phyloP scores from a whole-genome alignment of 2,329 filamentous ascomycete species.

The Penicillium sp. region DNA sequence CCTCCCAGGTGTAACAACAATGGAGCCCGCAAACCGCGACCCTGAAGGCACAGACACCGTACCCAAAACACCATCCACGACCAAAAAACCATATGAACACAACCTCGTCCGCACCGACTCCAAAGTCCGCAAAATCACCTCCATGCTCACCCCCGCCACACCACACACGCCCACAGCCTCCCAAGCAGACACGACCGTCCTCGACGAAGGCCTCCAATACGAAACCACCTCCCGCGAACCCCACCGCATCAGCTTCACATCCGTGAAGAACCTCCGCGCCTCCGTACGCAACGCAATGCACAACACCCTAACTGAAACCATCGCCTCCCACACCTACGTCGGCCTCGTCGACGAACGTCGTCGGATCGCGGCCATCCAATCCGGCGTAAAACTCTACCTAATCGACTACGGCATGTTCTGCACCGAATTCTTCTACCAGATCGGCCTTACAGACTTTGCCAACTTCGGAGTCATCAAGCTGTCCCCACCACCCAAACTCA shows the following conservation, averaged over 20 bases:
- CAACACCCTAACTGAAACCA: slow-evolving; percentile 73
- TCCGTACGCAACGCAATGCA: slow-evolving; percentile 75
- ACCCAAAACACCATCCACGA: slow-evolving; percentile 30
- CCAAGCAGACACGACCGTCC: slow-evolving; percentile 26
- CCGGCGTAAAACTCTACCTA: slow-evolving; percentile 82
- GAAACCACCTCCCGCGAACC: slow-evolving; percentile 61
- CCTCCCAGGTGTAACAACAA: slow-evolving; percentile 55
- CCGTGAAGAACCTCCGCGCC: slow-evolving; percentile 72
- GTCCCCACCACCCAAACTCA: slow-evolving; percentile 62
- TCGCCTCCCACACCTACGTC: slow-evolving; percentile 83
- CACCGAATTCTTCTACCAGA: slow-evolving; percentile 89
- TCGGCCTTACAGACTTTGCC: slow-evolving; percentile 87
- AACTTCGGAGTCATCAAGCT: slow-evolving; percentile 85
- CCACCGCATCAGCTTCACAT: slow-evolving; percentile 65
- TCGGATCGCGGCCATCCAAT: slow-evolving; percentile 80
- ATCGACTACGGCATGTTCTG: slow-evolving; percentile 83
- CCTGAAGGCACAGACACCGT: slow-evolving; percentile 22
- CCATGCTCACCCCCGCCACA: slow-evolving; percentile 65
- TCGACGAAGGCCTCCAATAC: slow-evolving; percentile 56
- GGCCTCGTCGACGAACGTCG: slow-evolving; percentile 81
- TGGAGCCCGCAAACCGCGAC: slow-evolving; percentile 29
- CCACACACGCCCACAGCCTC: slow-evolving; percentile 19
- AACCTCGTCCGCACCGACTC: slow-evolving; percentile 85
- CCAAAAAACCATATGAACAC: slow-evolving; percentile 63
- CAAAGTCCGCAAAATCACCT: slow-evolving; percentile 84